Evolutionary conservation across 2,329 filamentous ascomycete species (phyloP).

Genomic region (Fusarium aywerte): DNA sequence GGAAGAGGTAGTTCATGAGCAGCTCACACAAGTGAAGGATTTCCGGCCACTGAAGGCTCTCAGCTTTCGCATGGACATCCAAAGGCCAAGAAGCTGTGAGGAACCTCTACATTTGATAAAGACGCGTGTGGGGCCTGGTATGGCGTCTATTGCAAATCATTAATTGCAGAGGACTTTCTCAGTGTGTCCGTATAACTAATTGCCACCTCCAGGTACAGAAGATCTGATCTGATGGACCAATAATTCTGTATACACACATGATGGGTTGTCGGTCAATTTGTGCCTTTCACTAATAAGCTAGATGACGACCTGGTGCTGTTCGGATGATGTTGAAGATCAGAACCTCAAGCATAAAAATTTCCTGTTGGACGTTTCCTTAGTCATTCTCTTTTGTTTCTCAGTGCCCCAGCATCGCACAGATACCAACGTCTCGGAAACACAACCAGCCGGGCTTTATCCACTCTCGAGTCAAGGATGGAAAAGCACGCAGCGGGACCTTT

Average conservation of each 20-base stretch:
- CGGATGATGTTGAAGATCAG: neutral
- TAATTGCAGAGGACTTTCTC: neutral
- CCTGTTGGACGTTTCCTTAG: constrained; percentile 3
- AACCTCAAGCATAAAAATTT: constrained; percentile 3
- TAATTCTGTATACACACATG: neutral
- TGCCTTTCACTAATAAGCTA: constrained; percentile 1
- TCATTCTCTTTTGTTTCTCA: constrained; percentile 5
- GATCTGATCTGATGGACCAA: constrained; percentile 31
- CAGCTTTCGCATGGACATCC: neutral
- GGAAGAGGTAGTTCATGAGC: constrained; percentile 15
- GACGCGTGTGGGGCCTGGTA: constrained; percentile 6
- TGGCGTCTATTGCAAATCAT: constrained; percentile 10
- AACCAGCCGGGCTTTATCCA: constrained; percentile 43
- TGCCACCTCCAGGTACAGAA: constrained; percentile 6
- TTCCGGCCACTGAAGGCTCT: neutral
- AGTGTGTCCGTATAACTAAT: neutral
- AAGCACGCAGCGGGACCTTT: constrained; percentile 24
- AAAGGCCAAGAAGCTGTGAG: constrained; percentile 1
- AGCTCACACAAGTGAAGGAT: neutral
- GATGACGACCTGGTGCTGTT: neutral
- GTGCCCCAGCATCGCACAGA: constrained; percentile 29
- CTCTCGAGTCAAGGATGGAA: constrained; percentile 31
- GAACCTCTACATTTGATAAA: constrained; percentile 16
- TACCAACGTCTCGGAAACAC: constrained; percentile 47
- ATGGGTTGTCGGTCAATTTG: constrained; percentile 14